These are phyloP conservation scores for Hirsutella rhossiliensis DNA, from an alignment of 2,329 filamentous ascomycete species.

Conservation along the genomic window DNA sequence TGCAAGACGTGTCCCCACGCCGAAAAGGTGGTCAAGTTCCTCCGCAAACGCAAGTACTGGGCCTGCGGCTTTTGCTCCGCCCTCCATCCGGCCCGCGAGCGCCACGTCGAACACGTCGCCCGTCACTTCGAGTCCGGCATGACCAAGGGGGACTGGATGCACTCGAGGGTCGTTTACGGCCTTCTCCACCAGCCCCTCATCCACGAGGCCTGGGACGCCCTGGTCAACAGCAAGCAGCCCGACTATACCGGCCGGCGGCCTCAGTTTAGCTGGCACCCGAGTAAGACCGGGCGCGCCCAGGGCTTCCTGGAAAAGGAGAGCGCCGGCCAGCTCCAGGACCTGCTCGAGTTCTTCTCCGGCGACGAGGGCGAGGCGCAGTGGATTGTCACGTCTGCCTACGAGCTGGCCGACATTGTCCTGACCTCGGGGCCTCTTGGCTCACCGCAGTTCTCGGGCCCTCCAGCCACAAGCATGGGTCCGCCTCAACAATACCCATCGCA, in stretches of 20 bases:
- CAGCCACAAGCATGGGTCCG: constrained; percentile 9
- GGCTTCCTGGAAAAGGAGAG: constrained; percentile 51
- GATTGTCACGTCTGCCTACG: constrained; percentile 46
- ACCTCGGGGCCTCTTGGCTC: constrained; percentile 18
- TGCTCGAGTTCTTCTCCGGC: constrained; percentile 52
- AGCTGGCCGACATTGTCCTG: constrained; percentile 36
- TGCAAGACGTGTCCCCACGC: constrained; percentile 55
- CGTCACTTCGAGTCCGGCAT: constrained; percentile 53
- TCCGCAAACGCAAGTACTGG: constrained; percentile 54
- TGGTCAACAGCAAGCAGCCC: constrained; percentile 40
- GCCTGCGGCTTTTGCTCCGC: constrained; percentile 57
- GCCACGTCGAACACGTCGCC: constrained; percentile 56
- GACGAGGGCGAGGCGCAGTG: constrained; percentile 42
- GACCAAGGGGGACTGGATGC: constrained; percentile 55
- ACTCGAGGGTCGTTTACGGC: constrained; percentile 55
- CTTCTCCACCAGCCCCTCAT: constrained; percentile 54
- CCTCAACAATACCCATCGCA: constrained; percentile 12
- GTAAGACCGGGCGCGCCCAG: constrained; percentile 42
- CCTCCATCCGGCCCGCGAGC: constrained; percentile 50
- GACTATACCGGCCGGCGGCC: constrained; percentile 42
- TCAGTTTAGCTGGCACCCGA: constrained; percentile 49
- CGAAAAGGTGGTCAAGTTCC: constrained; percentile 49
- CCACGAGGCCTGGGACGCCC: constrained; percentile 47
- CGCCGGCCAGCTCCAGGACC: constrained; percentile 49
- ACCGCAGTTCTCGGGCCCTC: constrained; percentile 16